phyloP scores from a whole-genome alignment of 2,329 filamentous ascomycete genomes.

The Penicillium frequentans region DNA sequence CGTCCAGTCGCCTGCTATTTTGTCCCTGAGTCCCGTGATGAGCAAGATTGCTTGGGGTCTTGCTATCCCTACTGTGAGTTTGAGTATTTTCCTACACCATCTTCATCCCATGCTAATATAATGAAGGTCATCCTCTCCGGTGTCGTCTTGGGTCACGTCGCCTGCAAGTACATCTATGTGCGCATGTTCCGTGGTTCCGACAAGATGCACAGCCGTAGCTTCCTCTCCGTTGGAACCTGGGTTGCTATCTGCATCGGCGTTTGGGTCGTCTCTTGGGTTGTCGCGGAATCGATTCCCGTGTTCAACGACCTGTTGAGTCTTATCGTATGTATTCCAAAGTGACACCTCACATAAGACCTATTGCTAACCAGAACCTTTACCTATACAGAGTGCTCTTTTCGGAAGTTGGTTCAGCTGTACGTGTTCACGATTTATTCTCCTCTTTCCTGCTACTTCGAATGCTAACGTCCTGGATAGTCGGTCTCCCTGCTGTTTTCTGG shows the following conservation, averaged over 20 bases:
- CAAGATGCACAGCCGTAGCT: constrained; percentile 51
- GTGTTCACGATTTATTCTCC: neutral
- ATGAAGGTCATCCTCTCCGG: constrained; percentile 63
- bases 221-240: constrained; percentile 58
- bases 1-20: constrained; percentile 65
- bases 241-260: constrained; percentile 53
- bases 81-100: neutral
- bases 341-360: neutral
- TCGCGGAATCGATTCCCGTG: constrained; percentile 68
- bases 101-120: neutral
- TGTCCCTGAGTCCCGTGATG: constrained; percentile 57
- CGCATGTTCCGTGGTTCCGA: constrained; percentile 62
- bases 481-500: constrained; percentile 42
- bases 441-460: neutral
- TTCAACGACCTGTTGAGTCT: constrained; percentile 67
- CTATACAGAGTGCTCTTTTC: constrained; percentile 53
- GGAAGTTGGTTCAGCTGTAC: constrained; percentile 64
- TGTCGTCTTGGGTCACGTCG: constrained; percentile 67
- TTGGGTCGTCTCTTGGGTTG: constrained; percentile 64
- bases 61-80: constrained; percentile 59
- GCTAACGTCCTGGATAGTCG: constrained; percentile 27
- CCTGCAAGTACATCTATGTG: constrained; percentile 64
- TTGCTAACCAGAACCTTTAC: constrained; percentile 18
- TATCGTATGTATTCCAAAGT: constrained; percentile 40
- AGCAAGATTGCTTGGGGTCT: constrained; percentile 67